Evolutionary conservation across 768 basidiomycete genomes (phyloP), one percentile per base, ranked within the genome.

Genomic region (Rhodotorula toruloides): DNA sequence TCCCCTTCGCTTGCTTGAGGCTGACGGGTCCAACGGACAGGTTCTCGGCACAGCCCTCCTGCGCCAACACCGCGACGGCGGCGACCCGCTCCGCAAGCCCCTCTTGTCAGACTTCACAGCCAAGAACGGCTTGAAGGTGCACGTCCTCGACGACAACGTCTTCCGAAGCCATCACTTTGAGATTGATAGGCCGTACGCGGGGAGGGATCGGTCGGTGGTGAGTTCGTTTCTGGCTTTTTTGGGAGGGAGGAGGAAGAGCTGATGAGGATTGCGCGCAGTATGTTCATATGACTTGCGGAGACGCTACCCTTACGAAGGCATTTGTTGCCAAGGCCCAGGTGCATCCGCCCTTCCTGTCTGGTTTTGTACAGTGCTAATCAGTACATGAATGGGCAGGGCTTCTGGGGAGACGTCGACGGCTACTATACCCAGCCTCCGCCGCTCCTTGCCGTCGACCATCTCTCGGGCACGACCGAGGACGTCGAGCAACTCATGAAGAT

Each of bases 251-350:
- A n/a, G n/a, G n/a, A n/a, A n/a, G n/a, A n/a, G n/a, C n/a, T n/a
- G n/a, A n/a, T n/a, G n/a, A n/a, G n/a, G n/a, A n/a, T 42, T 3
- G 1, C 1, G 0, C 22, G 31, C 62, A 63, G 55, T 57, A 44
- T 49, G n/a, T 65, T 29, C 68, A 70, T 34, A 31, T 61, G 43
- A 70, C 68, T 2, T 70, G 68, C 42, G 63, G 59, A 7, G 68
- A 70, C 46, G 60, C 61, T 42, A 32, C 27, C 3, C 43, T 32
- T 1, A 58, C 39, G 13, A 70, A 65, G 44, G 32, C 39, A 5
- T 65, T 34, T n/a, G n/a, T 70, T n/a, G n/a, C 59, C 2, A 69
- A 69, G 39, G 50, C 58, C 14, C 42, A 55, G 39, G 58, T 60
- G 31, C 19, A 53, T 40, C 34, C 49, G 8, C 31, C 43, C 21